Evolutionary conservation across 1,139 yeast species (phyloP), one percentile per base, ranked within the genome.

Genomic region (Sugiyamaella japonica): DNA sequence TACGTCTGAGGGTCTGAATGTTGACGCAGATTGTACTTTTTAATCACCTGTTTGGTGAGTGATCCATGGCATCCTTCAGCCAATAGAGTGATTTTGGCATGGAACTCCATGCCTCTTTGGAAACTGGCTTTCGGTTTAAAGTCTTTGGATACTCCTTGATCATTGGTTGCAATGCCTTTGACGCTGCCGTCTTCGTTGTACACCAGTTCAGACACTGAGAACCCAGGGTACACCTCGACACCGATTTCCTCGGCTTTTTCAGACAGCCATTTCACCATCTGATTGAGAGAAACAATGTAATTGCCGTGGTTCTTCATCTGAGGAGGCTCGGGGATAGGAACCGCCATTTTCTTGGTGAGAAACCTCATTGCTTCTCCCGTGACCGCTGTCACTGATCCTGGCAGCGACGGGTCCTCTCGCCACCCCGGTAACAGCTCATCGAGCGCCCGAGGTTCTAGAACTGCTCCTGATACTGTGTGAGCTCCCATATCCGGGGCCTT

Each of bases 41-140:
- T 73, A 56, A 91, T 85, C 0, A 82, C 84, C 65, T 86, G 82
- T 69, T 93, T 91, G 9, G 93, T 77, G 54, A 93, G 75, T 1
- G 97, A 90, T 0, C 99, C 99, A 71, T 90, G 98, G 68, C 99
- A 93, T 20, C 99, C 99, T 73, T 93, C 99, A 2, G 96, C 96
- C 52, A 93, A 78, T 17, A 93, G 85, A 0, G 97, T 91, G 58
- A 85, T 76, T 64, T 91, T 80, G 1, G 98, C 89, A 64, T 86
- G 95, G 71, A 93, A 93, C 70, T 89, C 98, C 97, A 93, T 89
- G 23, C 99, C 99, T 60, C 96, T 80, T 73, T 93, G 97, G 70
- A 89, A 93, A 25, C 82, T 77, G 60, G 80, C 85, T 66, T 86
- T 88, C 25, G 96, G 96, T 45, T 75, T 71, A 13, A 96, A 97